Evolutionary conservation across 2,329 filamentous ascomycete genomes (phyloP), one percentile per base, ranked within the genome.

Genomic region (Fusarium torreyae): DNA sequence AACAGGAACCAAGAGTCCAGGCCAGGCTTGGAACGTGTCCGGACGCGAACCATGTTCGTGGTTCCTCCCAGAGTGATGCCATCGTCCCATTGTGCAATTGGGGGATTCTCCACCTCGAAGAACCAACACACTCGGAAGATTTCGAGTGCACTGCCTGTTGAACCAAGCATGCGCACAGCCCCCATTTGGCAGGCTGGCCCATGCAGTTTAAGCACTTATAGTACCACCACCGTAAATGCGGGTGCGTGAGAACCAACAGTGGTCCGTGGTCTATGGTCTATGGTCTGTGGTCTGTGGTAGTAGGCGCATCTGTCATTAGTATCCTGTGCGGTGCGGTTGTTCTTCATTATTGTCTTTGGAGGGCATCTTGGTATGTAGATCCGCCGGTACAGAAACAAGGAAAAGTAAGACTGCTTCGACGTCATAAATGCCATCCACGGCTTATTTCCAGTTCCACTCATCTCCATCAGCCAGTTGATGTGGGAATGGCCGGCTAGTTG

Each of bases 61-160:
- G 56, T 66, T 57, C 31, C 44, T 62, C 43, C 46, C 46, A 38
- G 50, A 53, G 43, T 61, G 51, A 67, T 67, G 45, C 36, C 63
- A 70, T 70, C 67, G 54, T 64, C 58, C 63, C 67, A 70, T 65
- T 26, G 31, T 26, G 46, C 53, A 57, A 20, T 45, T 31, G 33
- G 26, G 48, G 26, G 36, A 43, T 68, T 69, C 67, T 61, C 67
- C 67, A 68, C 67, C 57, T 49, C 44, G 22, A 42, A 64, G 54
- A 68, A 60, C 67, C 67, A 68, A 68, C 67, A 68, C 42, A 52
- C 57, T 64, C 63, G 50, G 45, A 57, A 52, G 42, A 51, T 61
- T 63, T 44, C 42, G 52, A 67, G 51, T 46, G 43, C 33, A 11
- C 20, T 57, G 36, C 28, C 61, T 51, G 43, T 58, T 22, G 26